Evolutionary conservation across 805 yeast genomes (phyloP).

Genomic region (Ogataea ganodermae): DNA sequence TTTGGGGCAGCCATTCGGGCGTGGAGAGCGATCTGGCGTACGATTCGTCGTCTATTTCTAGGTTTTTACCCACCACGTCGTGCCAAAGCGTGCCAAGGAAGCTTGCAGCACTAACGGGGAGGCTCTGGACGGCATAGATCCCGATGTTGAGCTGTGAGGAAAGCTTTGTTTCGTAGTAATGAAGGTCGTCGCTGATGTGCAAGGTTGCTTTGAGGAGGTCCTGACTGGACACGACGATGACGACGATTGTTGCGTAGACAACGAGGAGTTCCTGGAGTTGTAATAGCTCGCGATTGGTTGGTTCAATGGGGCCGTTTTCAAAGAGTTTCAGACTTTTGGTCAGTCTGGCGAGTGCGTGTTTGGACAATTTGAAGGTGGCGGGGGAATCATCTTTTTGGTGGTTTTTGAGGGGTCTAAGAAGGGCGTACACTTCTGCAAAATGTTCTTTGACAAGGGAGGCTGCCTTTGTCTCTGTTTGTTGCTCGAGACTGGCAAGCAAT

Average conservation of each 20-base stretch:
- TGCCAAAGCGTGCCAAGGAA: conserved; percentile 23
- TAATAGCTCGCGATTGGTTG: conserved; percentile 12
- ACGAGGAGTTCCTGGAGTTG: conserved; percentile 28
- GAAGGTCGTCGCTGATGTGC: conserved; percentile 44
- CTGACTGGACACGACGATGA: conserved; percentile 23
- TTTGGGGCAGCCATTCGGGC: conserved; percentile 30
- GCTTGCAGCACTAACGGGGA: conserved; percentile 31
- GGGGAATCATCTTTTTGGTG: conserved; percentile 6
- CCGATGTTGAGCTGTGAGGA: conserved; percentile 35
- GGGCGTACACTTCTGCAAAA: conserved; percentile 19
- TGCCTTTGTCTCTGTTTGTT: conserved; percentile 3
- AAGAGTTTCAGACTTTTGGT: conserved; percentile 14
- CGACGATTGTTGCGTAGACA: conserved; percentile 24
- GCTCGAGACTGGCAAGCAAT: conserved; percentile 18
- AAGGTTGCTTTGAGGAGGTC: conserved; percentile 42
- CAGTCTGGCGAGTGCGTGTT: conserved; percentile 11
- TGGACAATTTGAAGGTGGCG: conserved; percentile 8
- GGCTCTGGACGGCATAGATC: conserved; percentile 43
- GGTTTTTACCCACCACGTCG: conserved; percentile 29
- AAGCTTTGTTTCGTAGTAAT: conserved; percentile 46
- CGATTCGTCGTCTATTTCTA: conserved; percentile 17
- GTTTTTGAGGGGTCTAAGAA: conserved; percentile 22
- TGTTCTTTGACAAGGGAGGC: conserved; percentile 15
- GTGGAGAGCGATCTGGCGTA: conserved; percentile 18
- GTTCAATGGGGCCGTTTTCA: conserved; percentile 20